These are phyloP conservation scores for Entomophthora muscae DNA, from an alignment of 371 early-diverging fungal species.

Conservation along the genomic window DNA sequence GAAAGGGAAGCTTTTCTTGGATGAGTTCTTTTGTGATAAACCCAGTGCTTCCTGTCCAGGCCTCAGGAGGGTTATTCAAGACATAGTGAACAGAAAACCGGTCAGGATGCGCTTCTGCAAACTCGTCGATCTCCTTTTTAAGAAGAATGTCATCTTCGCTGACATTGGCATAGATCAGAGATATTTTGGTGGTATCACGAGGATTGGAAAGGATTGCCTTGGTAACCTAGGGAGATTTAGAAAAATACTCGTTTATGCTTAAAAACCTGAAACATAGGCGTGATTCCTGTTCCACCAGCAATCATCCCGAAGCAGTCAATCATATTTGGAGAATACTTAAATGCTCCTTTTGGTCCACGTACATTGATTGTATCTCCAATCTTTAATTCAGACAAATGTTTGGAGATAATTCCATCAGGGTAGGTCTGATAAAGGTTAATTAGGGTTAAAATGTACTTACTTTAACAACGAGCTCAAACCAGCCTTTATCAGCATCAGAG, in stretches of 20 bases:
- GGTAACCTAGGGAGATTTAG: constrained; percentile 31
- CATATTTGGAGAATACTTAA: constrained; percentile 74
- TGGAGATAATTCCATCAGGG: constrained; percentile 70
- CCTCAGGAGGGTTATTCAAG: constrained; percentile 53
- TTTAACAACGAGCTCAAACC: constrained; percentile 86
- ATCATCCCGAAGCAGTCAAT: constrained; percentile 76
- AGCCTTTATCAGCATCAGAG: constrained; percentile 62
- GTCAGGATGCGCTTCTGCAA: constrained; percentile 47
- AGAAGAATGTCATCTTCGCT: constrained; percentile 77
- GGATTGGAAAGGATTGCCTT: constrained; percentile 70
- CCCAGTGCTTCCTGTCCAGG: constrained; percentile 74
- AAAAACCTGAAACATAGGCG: constrained; percentile 77
- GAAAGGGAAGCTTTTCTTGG: constrained; percentile 48
- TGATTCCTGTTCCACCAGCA: constrained; percentile 85
- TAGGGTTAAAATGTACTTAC: constrained; percentile 18
- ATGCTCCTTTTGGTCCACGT: constrained; percentile 82
- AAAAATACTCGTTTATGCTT: not conserved
- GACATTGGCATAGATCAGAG: constrained; percentile 82
- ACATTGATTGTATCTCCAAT: constrained; percentile 71
- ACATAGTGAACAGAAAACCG: constrained; percentile 71
- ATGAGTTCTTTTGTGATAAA: constrained; percentile 75
- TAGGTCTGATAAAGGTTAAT: constrained; percentile 33
- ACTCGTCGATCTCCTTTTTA: constrained; percentile 58
- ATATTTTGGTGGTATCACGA: constrained; percentile 61
- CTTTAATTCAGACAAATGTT: constrained; percentile 43